Evolutionary conservation across 2,329 filamentous ascomycete species (phyloP).

Genomic region (Epichloe typhina): DNA sequence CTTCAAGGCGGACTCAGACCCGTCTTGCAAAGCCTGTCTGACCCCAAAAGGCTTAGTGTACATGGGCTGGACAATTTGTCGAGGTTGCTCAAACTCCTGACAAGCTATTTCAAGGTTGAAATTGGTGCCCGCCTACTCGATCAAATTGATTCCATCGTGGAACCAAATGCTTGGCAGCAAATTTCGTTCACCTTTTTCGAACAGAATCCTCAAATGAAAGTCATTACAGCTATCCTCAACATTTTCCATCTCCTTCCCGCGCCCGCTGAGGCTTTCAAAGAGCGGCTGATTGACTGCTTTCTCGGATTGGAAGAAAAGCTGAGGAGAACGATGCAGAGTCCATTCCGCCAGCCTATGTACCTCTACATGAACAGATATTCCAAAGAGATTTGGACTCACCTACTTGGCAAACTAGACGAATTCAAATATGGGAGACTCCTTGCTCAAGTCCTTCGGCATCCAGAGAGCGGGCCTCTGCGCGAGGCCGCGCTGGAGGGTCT

Average conservation of each 20-base stretch:
- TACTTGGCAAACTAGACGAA: constrained; percentile 69
- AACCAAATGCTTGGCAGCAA: constrained; percentile 66
- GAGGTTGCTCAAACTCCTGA: constrained; percentile 76
- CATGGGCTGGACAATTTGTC: constrained; percentile 86
- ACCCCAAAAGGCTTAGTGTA: constrained; percentile 78
- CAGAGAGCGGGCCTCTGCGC: constrained; percentile 61
- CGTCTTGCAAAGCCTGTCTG: constrained; percentile 91
- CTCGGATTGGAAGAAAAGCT: constrained; percentile 76
- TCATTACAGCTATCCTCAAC: constrained; percentile 87
- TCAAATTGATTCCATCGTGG: constrained; percentile 83
- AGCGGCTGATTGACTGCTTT: constrained; percentile 79
- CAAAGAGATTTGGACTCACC: constrained; percentile 70
- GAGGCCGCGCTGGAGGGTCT: constrained; percentile 62
- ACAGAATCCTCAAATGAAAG: constrained; percentile 83
- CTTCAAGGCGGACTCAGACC: constrained; percentile 87
- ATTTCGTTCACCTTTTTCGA: constrained; percentile 93
- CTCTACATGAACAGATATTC: constrained; percentile 91
- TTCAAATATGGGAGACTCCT: constrained; percentile 83
- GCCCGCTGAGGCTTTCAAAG: constrained; percentile 82
- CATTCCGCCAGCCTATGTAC: constrained; percentile 80
- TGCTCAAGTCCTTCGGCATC: constrained; percentile 68
- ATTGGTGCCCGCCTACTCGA: constrained; percentile 89
- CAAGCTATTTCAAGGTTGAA: constrained; percentile 98
- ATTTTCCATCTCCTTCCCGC: constrained; percentile 93
- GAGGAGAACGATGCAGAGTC: constrained; percentile 76